phyloP scores from a whole-genome alignment of 129 eudicot genomes.

The Scalesia atractyloides region DNA sequence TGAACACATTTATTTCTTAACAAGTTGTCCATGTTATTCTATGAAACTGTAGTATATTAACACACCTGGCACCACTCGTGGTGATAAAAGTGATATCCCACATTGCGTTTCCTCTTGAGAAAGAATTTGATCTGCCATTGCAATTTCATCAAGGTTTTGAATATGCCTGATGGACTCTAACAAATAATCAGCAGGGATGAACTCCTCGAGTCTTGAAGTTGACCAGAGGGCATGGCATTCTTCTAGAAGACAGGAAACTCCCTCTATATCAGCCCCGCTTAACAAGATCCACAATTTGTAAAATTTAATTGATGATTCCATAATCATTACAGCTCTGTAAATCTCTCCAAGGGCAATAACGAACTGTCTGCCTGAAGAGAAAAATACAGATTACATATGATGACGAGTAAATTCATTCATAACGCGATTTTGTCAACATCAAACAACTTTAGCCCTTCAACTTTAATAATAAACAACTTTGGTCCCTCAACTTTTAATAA shows the following conservation, averaged over 20 bases:
- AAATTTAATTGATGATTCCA: slow-evolving; percentile 59
- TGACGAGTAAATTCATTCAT: neutral
- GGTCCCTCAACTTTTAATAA: too few relatives aligned
- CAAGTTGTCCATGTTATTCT: neutral
- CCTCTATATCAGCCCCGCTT: slow-evolving; percentile 35
- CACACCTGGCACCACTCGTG: slow-evolving; percentile 60
- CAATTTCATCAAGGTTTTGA: slow-evolving; percentile 46
- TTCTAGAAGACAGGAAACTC: slow-evolving; percentile 48
- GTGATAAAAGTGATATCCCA: slow-evolving; percentile 57
- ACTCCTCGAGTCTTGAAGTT: slow-evolving; percentile 69
- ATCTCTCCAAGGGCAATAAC: slow-evolving; percentile 74
- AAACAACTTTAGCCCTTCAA: too few relatives aligned
- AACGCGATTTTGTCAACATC: too few relatives aligned
- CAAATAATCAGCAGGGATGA: slow-evolving; percentile 40
- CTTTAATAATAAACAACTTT: too few relatives aligned
- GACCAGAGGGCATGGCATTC: slow-evolving; percentile 75
- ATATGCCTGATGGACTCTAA: slow-evolving; percentile 55
- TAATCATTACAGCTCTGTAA: slow-evolving; percentile 60
- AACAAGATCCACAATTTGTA: slow-evolving; percentile 68
- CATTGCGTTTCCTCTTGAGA: slow-evolving; percentile 49
- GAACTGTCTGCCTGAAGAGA: slow-evolving; percentile 52
- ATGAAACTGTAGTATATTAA: neutral
- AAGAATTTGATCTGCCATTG: slow-evolving; percentile 39
- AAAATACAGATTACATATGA: neutral
- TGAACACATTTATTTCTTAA: too few relatives aligned